Base-by-base conservation (phyloP, 2,329 filamentous ascomycete species). In the Clarireedia hainanense region DNA sequence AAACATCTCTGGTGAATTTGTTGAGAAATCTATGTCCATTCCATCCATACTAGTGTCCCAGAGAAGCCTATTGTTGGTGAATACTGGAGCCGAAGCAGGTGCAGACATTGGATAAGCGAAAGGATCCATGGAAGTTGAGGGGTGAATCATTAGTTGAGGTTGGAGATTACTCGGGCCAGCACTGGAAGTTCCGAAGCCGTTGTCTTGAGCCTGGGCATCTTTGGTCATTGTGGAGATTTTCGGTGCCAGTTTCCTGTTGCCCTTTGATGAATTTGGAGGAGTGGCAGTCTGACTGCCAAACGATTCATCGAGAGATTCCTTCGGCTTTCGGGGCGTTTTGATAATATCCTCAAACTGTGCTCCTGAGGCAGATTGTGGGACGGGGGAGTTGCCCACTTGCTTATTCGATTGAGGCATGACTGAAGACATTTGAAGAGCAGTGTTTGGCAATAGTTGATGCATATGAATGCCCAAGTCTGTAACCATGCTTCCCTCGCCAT, bases 71-170 rank as follows among this genome's bases (percentile, higher is more conserved):
- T 72, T 67, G 52, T 74, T 71, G 6, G 67, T 66, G 60, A 75
- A 79, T 2, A 72, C 69, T 1, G 78, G 73, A 3, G 74, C 74
- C 2, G 74, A 74, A 34, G 75, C 75, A 20, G 80, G 77, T 2
- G 79, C 80, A n/a, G 81, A 80, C 68, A 85, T 73, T 27, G 81
- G 79, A 64, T 81, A 83, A 26, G 73, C 74, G 65, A 84, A 84
- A 68, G 85, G 73, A 61, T 84, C 81, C 54, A 73, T 73, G 12
- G 76, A 75, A 47, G 75, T 75, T 42, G 78, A 71, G n/a, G 75
- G 72, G 53, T 72, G 71, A 26, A 72, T 72, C 65, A 75, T 68
- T 58, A 80, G 79, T 64, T 80, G 78, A 57, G 73, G 70, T 63
- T 77, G 76, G 6, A 62, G 61, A 15, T 43, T 36, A 50, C 17